Conservation (phyloP, 2,329 filamentous ascomycete genomes). For the Nothophoma quercina region DNA sequence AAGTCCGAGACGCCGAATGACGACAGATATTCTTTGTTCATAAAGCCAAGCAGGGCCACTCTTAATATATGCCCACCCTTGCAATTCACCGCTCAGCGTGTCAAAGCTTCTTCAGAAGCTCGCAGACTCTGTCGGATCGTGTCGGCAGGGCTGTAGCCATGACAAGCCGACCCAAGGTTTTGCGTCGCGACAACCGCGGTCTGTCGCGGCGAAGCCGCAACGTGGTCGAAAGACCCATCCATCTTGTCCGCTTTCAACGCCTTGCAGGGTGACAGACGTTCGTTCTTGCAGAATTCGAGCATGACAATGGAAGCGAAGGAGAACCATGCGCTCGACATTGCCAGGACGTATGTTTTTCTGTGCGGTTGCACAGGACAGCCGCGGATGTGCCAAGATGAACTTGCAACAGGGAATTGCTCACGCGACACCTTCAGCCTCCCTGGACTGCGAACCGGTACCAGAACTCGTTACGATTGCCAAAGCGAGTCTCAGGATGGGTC, state of each 20-base stretch:
- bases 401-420: conserved; percentile 28
- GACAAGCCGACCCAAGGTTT: conserved; percentile 9
- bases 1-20: conserved; percentile 21
- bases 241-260: background rate
- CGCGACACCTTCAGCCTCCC: conserved; percentile 28
- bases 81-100: conserved; percentile 8
- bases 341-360: background rate
- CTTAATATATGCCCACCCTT: conserved; percentile 3
- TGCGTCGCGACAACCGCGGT: conserved; percentile 7
- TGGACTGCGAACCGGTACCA: background rate
- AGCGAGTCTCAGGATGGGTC: conserved; percentile 17
- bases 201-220: conserved; percentile 8
- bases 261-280: conserved; percentile 1
- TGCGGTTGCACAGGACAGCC: background rate
- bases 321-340: background rate
- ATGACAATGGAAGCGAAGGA: background rate
- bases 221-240: background rate
- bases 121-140: conserved; percentile 15
- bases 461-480: background rate
- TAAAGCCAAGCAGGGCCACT: conserved; percentile 2
- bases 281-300: background rate
- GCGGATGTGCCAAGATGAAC: background rate
- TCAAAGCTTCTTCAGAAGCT: conserved; percentile 22
- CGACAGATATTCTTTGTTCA: conserved; percentile 18
- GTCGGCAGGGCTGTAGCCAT: conserved; percentile 14